Conservation (phyloP, 1,284 basidiomycete genomes). For the Sporisorium scitamineum region DNA sequence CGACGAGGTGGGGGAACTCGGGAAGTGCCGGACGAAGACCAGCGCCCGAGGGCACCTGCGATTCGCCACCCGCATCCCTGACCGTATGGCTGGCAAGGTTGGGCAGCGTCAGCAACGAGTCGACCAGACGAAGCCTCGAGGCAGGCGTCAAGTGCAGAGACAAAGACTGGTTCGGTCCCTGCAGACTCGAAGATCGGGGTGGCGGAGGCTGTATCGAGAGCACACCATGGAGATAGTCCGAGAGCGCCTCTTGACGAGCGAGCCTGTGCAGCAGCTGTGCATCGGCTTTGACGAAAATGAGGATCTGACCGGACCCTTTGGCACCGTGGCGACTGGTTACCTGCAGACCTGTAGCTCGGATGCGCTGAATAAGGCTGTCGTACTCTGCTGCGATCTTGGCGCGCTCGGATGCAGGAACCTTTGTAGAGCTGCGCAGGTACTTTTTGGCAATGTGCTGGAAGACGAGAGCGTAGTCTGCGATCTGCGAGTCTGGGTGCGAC, state of each 20-base stretch:
- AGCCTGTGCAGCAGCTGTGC: slow-evolving; percentile 29
- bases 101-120: slow-evolving; percentile 54
- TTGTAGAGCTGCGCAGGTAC: slow-evolving; percentile 32
- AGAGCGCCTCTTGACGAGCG: slow-evolving; percentile 44
- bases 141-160: slow-evolving; percentile 47
- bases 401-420: slow-evolving; percentile 42
- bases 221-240: slow-evolving; percentile 64
- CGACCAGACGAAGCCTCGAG: slow-evolving; percentile 55
- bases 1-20: slow-evolving; percentile 63
- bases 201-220: slow-evolving; percentile 39
- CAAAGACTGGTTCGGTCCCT: not conserved
- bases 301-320: slow-evolving; percentile 43
- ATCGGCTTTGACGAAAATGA: slow-evolving; percentile 62
- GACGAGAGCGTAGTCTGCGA: slow-evolving; percentile 61
- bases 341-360: slow-evolving; percentile 53
- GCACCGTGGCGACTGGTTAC: slow-evolving; percentile 55
- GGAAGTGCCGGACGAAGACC: slow-evolving; percentile 41
- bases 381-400: slow-evolving; percentile 51
- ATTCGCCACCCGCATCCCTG: slow-evolving; percentile 11
- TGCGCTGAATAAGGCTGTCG: slow-evolving; percentile 31
- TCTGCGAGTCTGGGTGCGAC: slow-evolving; percentile 33
- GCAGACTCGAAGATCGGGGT: slow-evolving; percentile 37
- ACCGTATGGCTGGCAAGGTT: slow-evolving; percentile 26
- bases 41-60: slow-evolving; percentile 49
- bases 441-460: slow-evolving; percentile 57